These are phyloP conservation scores for Aphanomyces euteiches DNA, from an alignment of 352 stramenopile species.

Conservation along the genomic window DNA sequence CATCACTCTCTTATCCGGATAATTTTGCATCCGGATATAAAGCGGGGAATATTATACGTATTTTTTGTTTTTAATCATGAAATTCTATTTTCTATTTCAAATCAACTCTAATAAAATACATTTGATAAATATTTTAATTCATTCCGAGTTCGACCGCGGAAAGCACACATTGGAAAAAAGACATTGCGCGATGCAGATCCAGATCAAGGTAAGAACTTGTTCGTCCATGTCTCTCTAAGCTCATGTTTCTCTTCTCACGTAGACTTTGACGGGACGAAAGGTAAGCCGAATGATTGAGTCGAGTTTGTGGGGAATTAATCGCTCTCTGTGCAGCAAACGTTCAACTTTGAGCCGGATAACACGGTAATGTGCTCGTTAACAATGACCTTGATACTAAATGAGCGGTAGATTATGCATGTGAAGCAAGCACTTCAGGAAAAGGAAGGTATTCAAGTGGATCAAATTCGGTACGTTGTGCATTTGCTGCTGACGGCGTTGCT, in stretches of 20 bases:
- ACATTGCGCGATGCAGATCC: constrained; percentile 62
- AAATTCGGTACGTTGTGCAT: constrained; percentile 50
- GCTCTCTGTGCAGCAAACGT: constrained; percentile 52
- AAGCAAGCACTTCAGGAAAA: constrained; percentile 98
- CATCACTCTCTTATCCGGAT: too few relatives aligned
- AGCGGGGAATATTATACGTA: too few relatives aligned
- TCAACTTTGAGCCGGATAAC: constrained; percentile 86
- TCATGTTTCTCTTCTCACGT: constrained; percentile 14
- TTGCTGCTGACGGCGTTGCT: not conserved
- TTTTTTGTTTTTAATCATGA: too few relatives aligned
- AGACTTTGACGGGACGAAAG: constrained; percentile 85
- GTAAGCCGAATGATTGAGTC: constrained; percentile 26
- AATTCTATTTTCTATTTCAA: too few relatives aligned
- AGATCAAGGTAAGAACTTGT: constrained; percentile 66
- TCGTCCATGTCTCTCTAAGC: not conserved
- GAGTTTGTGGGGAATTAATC: too few relatives aligned
- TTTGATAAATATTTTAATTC: not conserved
- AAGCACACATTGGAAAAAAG: too few relatives aligned
- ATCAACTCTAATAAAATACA: not conserved
- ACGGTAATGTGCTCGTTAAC: constrained; percentile 42
- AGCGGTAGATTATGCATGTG: constrained; percentile 89
- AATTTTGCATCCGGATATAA: too few relatives aligned
- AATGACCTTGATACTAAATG: constrained; percentile 1
- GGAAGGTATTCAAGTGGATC: constrained; percentile 92
- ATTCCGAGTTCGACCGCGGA: too few relatives aligned